Evolutionary conservation across 371 early-diverging fungal species (phyloP), one percentile per base, ranked within the genome.

Genomic region (Neoconidiobolus thromboides): DNA sequence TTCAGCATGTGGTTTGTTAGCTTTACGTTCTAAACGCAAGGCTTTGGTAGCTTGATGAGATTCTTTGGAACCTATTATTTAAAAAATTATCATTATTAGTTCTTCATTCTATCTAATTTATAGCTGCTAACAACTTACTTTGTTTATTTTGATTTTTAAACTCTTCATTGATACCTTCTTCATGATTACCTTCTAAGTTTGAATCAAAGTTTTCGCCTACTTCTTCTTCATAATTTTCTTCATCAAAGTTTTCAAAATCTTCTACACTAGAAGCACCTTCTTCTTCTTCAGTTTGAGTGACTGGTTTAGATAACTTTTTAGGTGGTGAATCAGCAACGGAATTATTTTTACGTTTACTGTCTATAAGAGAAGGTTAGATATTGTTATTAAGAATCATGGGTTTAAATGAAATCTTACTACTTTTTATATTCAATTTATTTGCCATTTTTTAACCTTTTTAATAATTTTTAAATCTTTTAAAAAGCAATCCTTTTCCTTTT

Each of bases 1-100:
- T 59, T 81, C 81, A 52, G 76, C 70, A 64, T 80, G 77, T 39
- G 84, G 84, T 65, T 87, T 82, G 49, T 79, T 73, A 43, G 74
- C 72, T 63, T 85, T 81, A 48, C 89, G 81, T 65, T 90, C 55
- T 6, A 48, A 14, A 37, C 48, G 15, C 9, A 57, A 48, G 15
- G 43, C 39, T 43, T 57, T 62, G n/a, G 55, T 43, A 9, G 43
- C 48, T 41, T 62, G 47, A 10, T 62, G 61, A 14, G 51, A 36
- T 43, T 55, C 57, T 14, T 44, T 47, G 10, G 62, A 62, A 40
- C 40, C 48, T 57, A 47, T 7, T 26, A 5, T 44, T 49, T 12
- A 5, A 38, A 7, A 12, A 48, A 50, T 15, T 14, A 6, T 37
- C 26, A 56, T 43, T 4, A 43, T 10, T 43, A 7, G 38, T 43